These are phyloP conservation scores for Dentipellis fragilis DNA, from an alignment of 768 basidiomycete species.

Conservation along the genomic window DNA sequence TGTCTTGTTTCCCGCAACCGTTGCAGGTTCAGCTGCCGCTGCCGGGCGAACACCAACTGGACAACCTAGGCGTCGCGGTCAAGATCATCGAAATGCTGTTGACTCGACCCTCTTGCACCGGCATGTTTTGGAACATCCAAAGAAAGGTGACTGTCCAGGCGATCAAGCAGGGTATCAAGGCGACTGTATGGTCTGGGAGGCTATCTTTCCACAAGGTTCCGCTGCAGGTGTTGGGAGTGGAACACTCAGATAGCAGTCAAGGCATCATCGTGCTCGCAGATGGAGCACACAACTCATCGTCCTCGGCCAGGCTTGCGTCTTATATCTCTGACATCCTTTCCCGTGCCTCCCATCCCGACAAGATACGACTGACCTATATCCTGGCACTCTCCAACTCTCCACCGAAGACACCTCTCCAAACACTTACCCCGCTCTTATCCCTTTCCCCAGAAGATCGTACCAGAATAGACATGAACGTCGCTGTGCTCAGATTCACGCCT, in stretches of 20 bases:
- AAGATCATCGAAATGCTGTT: slow-evolving; percentile 51
- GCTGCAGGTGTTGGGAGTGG: slow-evolving; percentile 6
- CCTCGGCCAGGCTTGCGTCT: slow-evolving; percentile 51
- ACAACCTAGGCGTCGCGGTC: slow-evolving; percentile 69
- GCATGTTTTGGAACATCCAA: slow-evolving; percentile 5
- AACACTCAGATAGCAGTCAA: not conserved
- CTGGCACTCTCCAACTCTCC: slow-evolving; percentile 81
- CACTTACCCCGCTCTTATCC: slow-evolving; percentile 57
- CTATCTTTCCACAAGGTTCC: slow-evolving; percentile 54
- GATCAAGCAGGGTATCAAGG: slow-evolving; percentile 35
- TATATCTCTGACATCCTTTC: slow-evolving; percentile 45
- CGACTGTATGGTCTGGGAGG: slow-evolving; percentile 71
- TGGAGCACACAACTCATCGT: slow-evolving; percentile 89
- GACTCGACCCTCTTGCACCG: slow-evolving; percentile 24
- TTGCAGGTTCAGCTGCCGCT: slow-evolving; percentile 52
- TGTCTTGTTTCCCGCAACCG: slow-evolving; percentile 33
- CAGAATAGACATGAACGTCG: slow-evolving; percentile 33
- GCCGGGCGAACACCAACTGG: slow-evolving; percentile 74
- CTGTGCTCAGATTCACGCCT: slow-evolving; percentile 54
- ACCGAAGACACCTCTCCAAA: slow-evolving; percentile 68
- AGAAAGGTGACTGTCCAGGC: slow-evolving; percentile 9
- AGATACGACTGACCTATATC: slow-evolving; percentile 54
- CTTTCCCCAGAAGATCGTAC: slow-evolving; percentile 15
- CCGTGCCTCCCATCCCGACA: slow-evolving; percentile 15
- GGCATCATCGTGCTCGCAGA: slow-evolving; percentile 58